Base-by-base conservation (phyloP, 179 eudicot genomes). In the Beta macrorhiza region DNA sequence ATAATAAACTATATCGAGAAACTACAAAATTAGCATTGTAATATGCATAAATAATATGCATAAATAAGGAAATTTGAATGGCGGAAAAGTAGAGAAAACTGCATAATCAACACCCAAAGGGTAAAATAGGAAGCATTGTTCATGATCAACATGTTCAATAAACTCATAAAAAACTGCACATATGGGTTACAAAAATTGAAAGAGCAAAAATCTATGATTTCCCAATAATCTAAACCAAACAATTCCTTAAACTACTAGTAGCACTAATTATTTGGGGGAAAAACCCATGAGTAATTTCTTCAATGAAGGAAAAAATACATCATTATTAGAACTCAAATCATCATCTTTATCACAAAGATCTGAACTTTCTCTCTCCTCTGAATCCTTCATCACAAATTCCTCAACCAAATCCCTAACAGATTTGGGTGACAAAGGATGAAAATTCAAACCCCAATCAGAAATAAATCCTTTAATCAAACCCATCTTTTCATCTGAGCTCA, bases 371-470 rank as follows among this genome's bases (percentile, higher is more conserved):
- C 0, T 72, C 15, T 65, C 69, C 5, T 44, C 61, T 3, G 6
- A 25, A 44, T 83, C 85, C 3, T 77, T 75, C 37, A 37, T 67
- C 81, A 90, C 80, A 74, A 87, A 83, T 29, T 91, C 89, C 0
- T 92, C 92, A 42, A 92, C 83, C 87, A 92, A 81, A 44, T 86
- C 92, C 56, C 82, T 89, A 22, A 90, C 90, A 80, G 91, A 88
- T 58, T 79, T 87, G 0, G 90, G 84, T 37, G 93, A 90, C 65
- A 92, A 86, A 7, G 97, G 97, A 77, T 91, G 90, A 85, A 90
- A 92, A 77, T 82, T 76, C 32, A 61, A 84, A 65, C 92, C 88
- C 97, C 97, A 92, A 51, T 85, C 87, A 19, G 87, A 84, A 78
- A 92, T 87, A 86, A 92, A 92, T 75, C 81, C 92, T 82, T 85